Conservation (phyloP, 1,139 yeast species). For the Taiozyma onychis region DNA sequence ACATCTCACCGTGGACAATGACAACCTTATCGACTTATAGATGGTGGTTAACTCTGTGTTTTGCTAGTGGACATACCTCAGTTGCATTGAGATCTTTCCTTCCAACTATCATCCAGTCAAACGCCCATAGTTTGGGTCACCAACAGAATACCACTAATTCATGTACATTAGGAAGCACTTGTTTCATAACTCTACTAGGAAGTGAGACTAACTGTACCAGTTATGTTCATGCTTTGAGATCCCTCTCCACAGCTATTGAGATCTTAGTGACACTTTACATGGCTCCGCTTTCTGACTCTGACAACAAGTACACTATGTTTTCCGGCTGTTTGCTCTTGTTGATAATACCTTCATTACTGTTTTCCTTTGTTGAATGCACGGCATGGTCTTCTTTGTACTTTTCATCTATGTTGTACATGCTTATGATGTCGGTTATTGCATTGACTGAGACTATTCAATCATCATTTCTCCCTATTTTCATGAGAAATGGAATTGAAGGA, state of each 20-base stretch:
- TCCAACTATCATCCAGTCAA: slow-evolving; percentile 1
- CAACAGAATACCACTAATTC: not conserved
- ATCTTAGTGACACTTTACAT: not conserved
- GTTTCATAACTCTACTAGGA: not conserved
- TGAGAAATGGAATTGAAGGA: not conserved
- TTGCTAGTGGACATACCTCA: not conserved
- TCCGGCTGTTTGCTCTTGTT: not conserved
- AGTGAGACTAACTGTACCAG: not conserved
- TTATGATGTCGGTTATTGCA: slow-evolving; percentile 1
- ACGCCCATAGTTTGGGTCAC: not conserved
- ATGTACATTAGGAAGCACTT: not conserved
- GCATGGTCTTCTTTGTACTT: not conserved
- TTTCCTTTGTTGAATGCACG: not conserved
- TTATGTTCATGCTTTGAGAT: slow-evolving; percentile 1
- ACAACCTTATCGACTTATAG: not conserved
- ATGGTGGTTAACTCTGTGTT: not conserved
- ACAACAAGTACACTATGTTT: not conserved
- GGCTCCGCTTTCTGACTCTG: not conserved
- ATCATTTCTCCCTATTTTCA: slow-evolving; percentile 2
- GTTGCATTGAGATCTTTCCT: slow-evolving; percentile 1
- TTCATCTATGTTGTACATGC: not conserved
- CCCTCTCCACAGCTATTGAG: slow-evolving; percentile 1
- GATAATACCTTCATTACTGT: not conserved
- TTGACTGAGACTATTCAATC: slow-evolving; percentile 2
- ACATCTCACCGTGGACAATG: not conserved